These are phyloP conservation scores for Escallonia herrerae DNA, from an alignment of 129 eudicot species.

Conservation along the genomic window DNA sequence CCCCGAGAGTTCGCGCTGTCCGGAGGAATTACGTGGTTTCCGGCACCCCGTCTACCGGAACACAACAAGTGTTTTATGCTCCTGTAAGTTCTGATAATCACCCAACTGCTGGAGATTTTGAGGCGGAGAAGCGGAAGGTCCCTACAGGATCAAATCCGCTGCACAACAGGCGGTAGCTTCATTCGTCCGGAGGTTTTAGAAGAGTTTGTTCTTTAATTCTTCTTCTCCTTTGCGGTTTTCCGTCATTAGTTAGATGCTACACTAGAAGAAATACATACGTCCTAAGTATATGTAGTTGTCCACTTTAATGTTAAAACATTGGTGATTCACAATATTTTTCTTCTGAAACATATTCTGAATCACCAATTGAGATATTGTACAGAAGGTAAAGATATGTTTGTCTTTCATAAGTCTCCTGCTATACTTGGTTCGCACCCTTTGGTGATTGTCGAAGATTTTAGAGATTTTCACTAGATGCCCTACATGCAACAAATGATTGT, in stretches of 20 bases:
- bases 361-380: conserved; percentile 11
- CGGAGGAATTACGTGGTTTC: conserved; percentile 13
- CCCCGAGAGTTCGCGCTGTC: conserved; percentile 22
- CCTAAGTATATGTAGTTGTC: background rate
- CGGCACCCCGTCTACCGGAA: conserved; percentile 4
- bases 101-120: conserved; percentile 14
- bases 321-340: conserved; percentile 19
- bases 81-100: background rate
- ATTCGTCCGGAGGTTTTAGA: background rate
- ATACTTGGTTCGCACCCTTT: too few relatives aligned
- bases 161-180: conserved; percentile 37
- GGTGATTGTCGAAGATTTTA: too few relatives aligned
- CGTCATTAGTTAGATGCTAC: too few relatives aligned
- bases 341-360: conserved; percentile 13
- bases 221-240: background rate
- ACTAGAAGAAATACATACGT: background rate
- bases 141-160: conserved; percentile 63
- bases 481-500: too few relatives aligned
- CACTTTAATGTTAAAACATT: conserved; percentile 8
- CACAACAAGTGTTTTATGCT: conserved; percentile 10
- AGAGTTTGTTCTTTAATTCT: conserved; percentile 2
- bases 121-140: conserved; percentile 35
- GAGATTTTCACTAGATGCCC: background rate
- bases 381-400: background rate
- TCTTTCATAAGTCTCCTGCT: too few relatives aligned